Base-by-base conservation (phyloP, 306 rosid species). In the Geum urbanum region DNA sequence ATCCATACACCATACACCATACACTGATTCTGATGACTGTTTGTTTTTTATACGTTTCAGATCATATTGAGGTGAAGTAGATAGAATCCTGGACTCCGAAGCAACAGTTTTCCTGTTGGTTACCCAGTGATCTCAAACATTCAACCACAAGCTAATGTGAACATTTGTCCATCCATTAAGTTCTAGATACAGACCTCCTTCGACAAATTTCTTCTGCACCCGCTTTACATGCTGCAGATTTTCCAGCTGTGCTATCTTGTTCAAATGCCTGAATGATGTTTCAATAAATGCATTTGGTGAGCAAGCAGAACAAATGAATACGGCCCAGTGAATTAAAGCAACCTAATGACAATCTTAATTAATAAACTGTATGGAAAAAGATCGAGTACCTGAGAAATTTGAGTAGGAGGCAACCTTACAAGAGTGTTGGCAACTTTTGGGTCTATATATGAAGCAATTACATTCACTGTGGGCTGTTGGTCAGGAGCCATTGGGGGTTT, bases 181-280 rank as follows among this genome's bases (percentile, higher is more conserved):
- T 44, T 56, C 13, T 14, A 72, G n/a, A 67, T 11, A 16, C 89
- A 32, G 37, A 32, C 37, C 92, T 77, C 81, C 92, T 84, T 83
- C 76, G 6, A 85, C 69, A 62, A 45, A 70, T 61, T 86, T 85
- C 87, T 94, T 94, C 63, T 65, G 82, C 72, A 94, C 82, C 63
- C 98, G 91, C 75, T 90, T 90, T 60, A 87, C 88, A 24, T 94
- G 98, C 24, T 85, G 85, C 39, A 87, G 89, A 79, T 67, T 69
- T 79, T 91, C 91, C 22, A 88, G 85, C 0, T 96, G 97, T 0
- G 85, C 90, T 70, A 84, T 72, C 67, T 79, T 84, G 82, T 88
- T 88, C 71, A 94, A 80, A 55, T 76, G 82, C 87, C 98, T 94
- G 64, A 53, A 32, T 41, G 5, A 58, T 12, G 37, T 32, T 32